Evolutionary conservation across 1,139 yeast species (phyloP).

Genomic region (Insectozyma bohioensis): DNA sequence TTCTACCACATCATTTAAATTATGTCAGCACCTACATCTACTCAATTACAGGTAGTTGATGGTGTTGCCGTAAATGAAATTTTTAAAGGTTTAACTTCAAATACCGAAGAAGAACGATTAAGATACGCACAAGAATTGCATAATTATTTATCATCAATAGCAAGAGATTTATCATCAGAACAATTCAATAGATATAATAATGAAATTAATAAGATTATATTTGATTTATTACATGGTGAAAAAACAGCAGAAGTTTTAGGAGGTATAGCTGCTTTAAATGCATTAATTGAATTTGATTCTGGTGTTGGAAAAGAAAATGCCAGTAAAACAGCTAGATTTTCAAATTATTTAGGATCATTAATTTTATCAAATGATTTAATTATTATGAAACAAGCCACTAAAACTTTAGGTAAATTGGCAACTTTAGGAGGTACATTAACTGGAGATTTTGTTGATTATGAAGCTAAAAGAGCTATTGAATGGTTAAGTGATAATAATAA

Average conservation of each 20-base stretch:
- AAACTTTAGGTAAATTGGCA: constrained; percentile 83
- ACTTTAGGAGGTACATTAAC: constrained; percentile 87
- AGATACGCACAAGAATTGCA: constrained; percentile 68
- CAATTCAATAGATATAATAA: constrained; percentile 79
- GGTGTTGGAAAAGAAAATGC: constrained; percentile 73
- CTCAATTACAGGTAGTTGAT: constrained; percentile 41
- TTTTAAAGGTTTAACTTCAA: constrained; percentile 52
- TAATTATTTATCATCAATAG: constrained; percentile 64
- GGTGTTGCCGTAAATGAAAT: constrained; percentile 55
- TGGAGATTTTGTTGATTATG: constrained; percentile 90
- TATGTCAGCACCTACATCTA: constrained; percentile 27
- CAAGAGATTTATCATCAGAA: constrained; percentile 75
- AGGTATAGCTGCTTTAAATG: constrained; percentile 87
- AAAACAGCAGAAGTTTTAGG: constrained; percentile 78
- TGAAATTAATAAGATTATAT: constrained; percentile 83
- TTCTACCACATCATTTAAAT: too few species aligned
- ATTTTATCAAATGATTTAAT: constrained; percentile 80
- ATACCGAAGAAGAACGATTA: constrained; percentile 49
- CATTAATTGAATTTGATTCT: constrained; percentile 75
- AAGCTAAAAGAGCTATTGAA: constrained; percentile 85
- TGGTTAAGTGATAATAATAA: constrained; percentile 76
- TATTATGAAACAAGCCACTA: constrained; percentile 85
- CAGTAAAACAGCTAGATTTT: constrained; percentile 85
- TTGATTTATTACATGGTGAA: constrained; percentile 77
- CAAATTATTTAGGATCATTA: constrained; percentile 79